These are phyloP conservation scores for Boletus tylopilopsis DNA, from an alignment of 768 basidiomycete species.

Conservation along the genomic window DNA sequence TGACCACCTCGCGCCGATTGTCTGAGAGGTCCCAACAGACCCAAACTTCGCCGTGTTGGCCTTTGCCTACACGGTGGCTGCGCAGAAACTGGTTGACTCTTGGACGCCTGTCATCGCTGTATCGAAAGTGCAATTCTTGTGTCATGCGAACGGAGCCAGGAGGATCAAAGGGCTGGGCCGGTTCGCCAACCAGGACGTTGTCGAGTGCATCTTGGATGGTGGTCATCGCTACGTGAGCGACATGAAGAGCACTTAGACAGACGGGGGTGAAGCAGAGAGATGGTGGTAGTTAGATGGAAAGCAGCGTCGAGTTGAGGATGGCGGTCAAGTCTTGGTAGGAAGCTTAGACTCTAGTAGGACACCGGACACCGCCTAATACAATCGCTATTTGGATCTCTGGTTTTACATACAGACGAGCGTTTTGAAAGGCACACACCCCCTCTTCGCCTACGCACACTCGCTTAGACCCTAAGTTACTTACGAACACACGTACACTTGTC, in stretches of 20 bases:
- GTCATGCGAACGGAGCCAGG: constrained; percentile 50
- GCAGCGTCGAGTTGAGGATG: constrained; percentile 13
- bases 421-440: neutral
- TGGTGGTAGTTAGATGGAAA: constrained; percentile 23
- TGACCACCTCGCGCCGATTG: constrained; percentile 47
- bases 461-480: constrained; percentile 6
- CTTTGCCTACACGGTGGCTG: constrained; percentile 71
- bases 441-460: constrained; percentile 14
- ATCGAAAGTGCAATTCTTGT: constrained; percentile 37
- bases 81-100: constrained; percentile 88
- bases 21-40: constrained; percentile 54
- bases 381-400: constrained; percentile 13
- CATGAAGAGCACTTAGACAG: constrained; percentile 22
- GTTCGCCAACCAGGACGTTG: constrained; percentile 34
- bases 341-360: constrained; percentile 18
- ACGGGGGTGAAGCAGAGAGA: constrained; percentile 18
- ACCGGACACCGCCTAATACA: constrained; percentile 30
- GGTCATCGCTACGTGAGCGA: constrained; percentile 24
- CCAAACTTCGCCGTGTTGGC: constrained; percentile 89
- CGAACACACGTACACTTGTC: constrained; percentile 42
- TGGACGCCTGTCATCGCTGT: constrained; percentile 38
- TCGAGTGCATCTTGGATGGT: constrained; percentile 23
- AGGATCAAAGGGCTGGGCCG: constrained; percentile 35
- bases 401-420: neutral
- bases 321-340: neutral